phyloP scores from a whole-genome alignment of 192 early-diverging fungal species.

The Linnemannia zychae region DNA sequence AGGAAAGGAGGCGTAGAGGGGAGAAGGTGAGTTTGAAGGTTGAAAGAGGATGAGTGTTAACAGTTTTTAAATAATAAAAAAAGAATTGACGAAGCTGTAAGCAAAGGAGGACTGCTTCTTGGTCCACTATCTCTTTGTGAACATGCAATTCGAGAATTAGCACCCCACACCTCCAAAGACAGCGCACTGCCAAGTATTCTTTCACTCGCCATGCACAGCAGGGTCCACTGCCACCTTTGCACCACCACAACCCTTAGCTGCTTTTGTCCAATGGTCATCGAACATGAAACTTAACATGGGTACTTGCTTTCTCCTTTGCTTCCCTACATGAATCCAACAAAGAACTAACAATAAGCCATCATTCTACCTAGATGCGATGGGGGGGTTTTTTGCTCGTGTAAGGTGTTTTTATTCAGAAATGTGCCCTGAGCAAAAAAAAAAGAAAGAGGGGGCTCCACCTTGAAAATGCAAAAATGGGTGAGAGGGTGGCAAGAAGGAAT shows the following conservation, averaged over 20 bases:
- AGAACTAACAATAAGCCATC: too few relatives aligned
- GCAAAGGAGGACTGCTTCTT: slow-evolving; percentile 4
- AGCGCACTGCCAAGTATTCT: too few relatives aligned
- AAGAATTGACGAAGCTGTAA: neutral
- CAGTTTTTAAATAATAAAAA: neutral
- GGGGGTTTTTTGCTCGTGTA: neutral
- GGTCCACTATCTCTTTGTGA: neutral
- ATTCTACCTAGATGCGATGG: too few relatives aligned
- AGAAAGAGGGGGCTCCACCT: neutral
- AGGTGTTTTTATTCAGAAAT: neutral
- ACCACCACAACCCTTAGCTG: too few relatives aligned
- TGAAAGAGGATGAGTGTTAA: neutral
- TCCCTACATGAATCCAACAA: too few relatives aligned
- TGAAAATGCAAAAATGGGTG: slow-evolving; percentile 1
- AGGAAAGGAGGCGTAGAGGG: neutral
- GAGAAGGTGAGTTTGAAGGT: neutral
- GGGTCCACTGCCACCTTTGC: too few relatives aligned
- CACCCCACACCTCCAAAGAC: too few relatives aligned
- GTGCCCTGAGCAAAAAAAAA: neutral
- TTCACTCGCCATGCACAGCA: too few relatives aligned
- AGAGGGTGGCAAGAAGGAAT: neutral
- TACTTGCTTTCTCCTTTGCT: too few relatives aligned
- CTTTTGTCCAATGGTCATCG: too few relatives aligned
- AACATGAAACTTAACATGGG: too few relatives aligned
- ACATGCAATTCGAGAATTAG: too few relatives aligned